A percentile compares a stretch with the other conserved stretches of the same genome.
Evolutionary conservation across 768 basidiomycete species (phyloP).

Genomic region (Hygrophoropsis aurantiaca): DNA sequence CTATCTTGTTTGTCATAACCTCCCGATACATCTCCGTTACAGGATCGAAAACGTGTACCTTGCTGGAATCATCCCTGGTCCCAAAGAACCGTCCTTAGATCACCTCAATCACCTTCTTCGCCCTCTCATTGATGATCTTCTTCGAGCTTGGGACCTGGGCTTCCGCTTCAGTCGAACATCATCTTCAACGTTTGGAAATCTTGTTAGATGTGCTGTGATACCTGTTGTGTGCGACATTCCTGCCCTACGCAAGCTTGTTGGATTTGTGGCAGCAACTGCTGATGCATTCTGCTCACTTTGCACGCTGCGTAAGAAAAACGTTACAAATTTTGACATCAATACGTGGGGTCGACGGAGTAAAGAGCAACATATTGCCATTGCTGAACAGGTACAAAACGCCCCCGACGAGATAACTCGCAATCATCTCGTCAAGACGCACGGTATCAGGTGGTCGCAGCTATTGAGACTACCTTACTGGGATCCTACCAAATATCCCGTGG

Average conservation of each 20-base stretch:
- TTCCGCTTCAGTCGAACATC: slow-evolving; percentile 25
- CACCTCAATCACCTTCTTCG: slow-evolving; percentile 30
- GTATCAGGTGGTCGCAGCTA: slow-evolving; percentile 16
- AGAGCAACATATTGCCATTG: not conserved
- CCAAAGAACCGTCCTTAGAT: slow-evolving; percentile 22
- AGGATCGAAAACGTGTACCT: slow-evolving; percentile 34
- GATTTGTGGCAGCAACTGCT: slow-evolving; percentile 18
- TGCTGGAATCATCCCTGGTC: slow-evolving; percentile 28
- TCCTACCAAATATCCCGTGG: slow-evolving; percentile 13
- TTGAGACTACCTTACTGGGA: slow-evolving; percentile 22
- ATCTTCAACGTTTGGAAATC: slow-evolving; percentile 1
- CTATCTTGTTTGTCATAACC: slow-evolving; percentile 31
- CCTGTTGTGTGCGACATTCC: slow-evolving; percentile 30
- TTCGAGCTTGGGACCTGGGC: slow-evolving; percentile 24
- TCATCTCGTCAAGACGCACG: slow-evolving; percentile 6
- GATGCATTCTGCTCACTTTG: slow-evolving; percentile 34
- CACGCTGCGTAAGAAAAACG: slow-evolving; percentile 4
- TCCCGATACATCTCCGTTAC: slow-evolving; percentile 30
- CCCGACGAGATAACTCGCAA: not conserved
- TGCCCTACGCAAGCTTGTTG: slow-evolving; percentile 26
- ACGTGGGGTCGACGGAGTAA: slow-evolving; percentile 1
- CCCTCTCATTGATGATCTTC: slow-evolving; percentile 29
- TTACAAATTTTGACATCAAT: slow-evolving; percentile 2
- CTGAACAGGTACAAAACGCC: not conserved
- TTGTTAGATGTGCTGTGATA: slow-evolving; percentile 7